phyloP scores from a whole-genome alignment of 768 basidiomycete species.

The Auriscalpium orientale region DNA sequence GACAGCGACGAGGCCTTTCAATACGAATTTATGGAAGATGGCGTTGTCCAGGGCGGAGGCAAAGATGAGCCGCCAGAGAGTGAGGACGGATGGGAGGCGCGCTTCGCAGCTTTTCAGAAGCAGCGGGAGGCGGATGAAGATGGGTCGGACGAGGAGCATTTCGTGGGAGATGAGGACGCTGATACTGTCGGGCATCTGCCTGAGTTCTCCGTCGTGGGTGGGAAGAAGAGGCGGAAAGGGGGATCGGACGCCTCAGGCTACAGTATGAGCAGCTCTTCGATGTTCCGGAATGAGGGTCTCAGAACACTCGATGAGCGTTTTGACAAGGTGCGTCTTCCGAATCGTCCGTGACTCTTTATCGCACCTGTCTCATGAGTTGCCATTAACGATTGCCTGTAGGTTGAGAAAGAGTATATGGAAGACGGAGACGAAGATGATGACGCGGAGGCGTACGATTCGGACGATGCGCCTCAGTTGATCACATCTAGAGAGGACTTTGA shows the following conservation, averaged over 20 bases:
- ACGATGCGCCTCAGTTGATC: constrained; percentile 67
- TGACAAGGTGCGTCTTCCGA: constrained; percentile 59
- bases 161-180: constrained; percentile 43
- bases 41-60: constrained; percentile 24
- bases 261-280: constrained; percentile 95
- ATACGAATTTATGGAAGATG: constrained; percentile 62
- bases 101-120: constrained; percentile 75
- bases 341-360: too few species aligned
- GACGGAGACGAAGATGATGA: constrained; percentile 44
- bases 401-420: constrained; percentile 71
- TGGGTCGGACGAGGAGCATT: constrained; percentile 35
- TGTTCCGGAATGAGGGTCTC: constrained; percentile 87
- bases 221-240: constrained; percentile 64
- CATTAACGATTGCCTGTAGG: constrained; percentile 30
- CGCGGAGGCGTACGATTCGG: constrained; percentile 33
- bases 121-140: constrained; percentile 18
- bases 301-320: constrained; percentile 89
- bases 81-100: constrained; percentile 63
- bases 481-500: constrained; percentile 86
- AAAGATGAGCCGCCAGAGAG: constrained; percentile 21
- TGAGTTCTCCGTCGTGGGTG: constrained; percentile 70
- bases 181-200: constrained; percentile 81
- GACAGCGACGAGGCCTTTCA: constrained; percentile 50
- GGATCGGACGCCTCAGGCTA: constrained; percentile 87
- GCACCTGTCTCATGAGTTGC: too few species aligned